Base-by-base conservation (phyloP, 441 rosid genomes). In the Gossypium laxum region DNA sequence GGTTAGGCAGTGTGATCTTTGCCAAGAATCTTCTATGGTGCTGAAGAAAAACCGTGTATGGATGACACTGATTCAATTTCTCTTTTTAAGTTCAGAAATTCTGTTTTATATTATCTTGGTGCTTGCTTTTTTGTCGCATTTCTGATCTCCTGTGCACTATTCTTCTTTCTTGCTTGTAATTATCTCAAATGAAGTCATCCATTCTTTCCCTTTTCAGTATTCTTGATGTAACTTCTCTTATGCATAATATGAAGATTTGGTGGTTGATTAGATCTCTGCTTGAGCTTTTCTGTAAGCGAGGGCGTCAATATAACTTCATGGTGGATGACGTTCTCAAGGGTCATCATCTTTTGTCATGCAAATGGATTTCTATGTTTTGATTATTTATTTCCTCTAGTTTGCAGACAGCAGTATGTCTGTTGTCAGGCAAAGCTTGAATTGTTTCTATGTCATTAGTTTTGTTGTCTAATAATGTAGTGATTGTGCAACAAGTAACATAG, bases 1-100 rank as follows among this genome's bases (percentile, higher is more conserved):
- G 75, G 90, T 91, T 74, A 79, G 97, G 63, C 82, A 74, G 71
- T 94, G 98, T 82, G 83, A 86, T 73, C 81, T 82, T 61, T 94
- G 98, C 82, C 84, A 70, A 71, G 93, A 94, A 79, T 85, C 96
- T 71, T 85, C 86, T 78, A 90, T 94, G 98, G 90, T 88, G 81
- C 87, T 94, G 76, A 91, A 77, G 84, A 79, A 81, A 82, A 94
- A 81, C 60, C 89, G 89, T 90, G 98, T 93, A 85, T 67, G 77
- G 48, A 72, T 64, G 32, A 11, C 17, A 14, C 38, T 59, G 57
- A 17, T 51, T 17, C 32, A 8, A 19, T 73, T 54, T 63, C 15
- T 12, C 34, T 24, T 55, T 38, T 30, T 72, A 17, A 18, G 12
- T 65, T 34, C 8, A n/a, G 48, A 34, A 17, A 41, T 5, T 22